phyloP scores from a whole-genome alignment of 352 stramenopile genomes.

The Peronospora farinosa region DNA sequence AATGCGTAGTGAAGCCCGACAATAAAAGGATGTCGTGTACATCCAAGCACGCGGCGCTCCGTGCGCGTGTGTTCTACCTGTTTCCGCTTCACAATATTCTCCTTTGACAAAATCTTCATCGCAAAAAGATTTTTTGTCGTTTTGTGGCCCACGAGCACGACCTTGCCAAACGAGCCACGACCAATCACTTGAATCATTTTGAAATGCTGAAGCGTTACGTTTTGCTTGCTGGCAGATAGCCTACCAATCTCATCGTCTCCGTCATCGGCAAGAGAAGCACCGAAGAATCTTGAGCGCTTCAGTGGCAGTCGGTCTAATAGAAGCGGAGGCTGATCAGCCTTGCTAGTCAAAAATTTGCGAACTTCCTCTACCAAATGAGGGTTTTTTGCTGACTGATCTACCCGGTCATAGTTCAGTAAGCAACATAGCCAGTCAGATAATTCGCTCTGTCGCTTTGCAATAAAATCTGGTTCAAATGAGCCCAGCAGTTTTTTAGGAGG shows the following conservation, averaged over 20 bases:
- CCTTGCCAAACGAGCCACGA: slow-evolving; percentile 89
- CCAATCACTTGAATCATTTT: slow-evolving; percentile 87
- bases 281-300: slow-evolving; percentile 63
- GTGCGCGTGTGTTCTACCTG: slow-evolving; percentile 87
- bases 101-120: slow-evolving; percentile 91
- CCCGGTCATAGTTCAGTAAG: slow-evolving; percentile 64
- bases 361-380: slow-evolving; percentile 74
- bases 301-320: slow-evolving; percentile 58
- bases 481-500: slow-evolving; percentile 82
- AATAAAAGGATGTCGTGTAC: slow-evolving; percentile 84
- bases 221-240: slow-evolving; percentile 29
- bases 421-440: slow-evolving; percentile 61
- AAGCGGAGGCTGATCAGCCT: slow-evolving; percentile 77
- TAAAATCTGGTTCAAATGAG: slow-evolving; percentile 77
- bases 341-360: slow-evolving; percentile 71
- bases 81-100: slow-evolving; percentile 85
- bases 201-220: slow-evolving; percentile 63
- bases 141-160: slow-evolving; percentile 79
- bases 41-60: slow-evolving; percentile 76
- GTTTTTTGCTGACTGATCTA: slow-evolving; percentile 67
- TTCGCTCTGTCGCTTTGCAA: slow-evolving; percentile 63
- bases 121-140: slow-evolving; percentile 85
- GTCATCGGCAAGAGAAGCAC: slow-evolving; percentile 52
- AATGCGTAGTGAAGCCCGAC: slow-evolving; percentile 85
- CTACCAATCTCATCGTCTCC: slow-evolving; percentile 35